Base-by-base conservation (phyloP, 352 stramenopile genomes). In the Albugo laibachii region DNA sequence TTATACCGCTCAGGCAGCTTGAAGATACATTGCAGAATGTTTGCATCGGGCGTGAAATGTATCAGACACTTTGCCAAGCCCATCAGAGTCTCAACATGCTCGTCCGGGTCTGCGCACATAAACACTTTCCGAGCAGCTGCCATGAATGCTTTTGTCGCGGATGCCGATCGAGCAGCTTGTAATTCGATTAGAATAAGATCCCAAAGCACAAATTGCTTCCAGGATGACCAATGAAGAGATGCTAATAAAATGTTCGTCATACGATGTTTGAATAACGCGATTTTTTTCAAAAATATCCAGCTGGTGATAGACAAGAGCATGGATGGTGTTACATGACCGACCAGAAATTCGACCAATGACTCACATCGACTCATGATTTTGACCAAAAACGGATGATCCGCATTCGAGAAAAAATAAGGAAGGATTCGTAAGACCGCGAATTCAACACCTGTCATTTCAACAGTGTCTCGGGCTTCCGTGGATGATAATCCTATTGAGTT, bases 131-230 rank as follows among this genome's bases (percentile, higher is more conserved):
- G 66, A 24, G 69, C 61, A 0, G 77, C 74, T n/a, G 64, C 68
- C 57, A 85, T 74, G 24, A 85, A 61, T 24, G 62, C 55, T 48
- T 72, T 82, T 34, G 60, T 53, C 3, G 50, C 55, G 6, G 49
- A 34, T 2, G 51, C 31, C 1, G 52, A 36, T 21, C 77, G 59
- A 8, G 65, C 58, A 12, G 64, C 49, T 41, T 84, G 70, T 6
- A 78, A 64, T 47, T 89, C 77, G 0, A 66, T 59, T 0, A 83
- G 49, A 5, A 87, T 63, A 13, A 89, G 59, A 52, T 89, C 77
- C 77, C 77, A 89, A 49, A 85, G 60, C 1, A 65, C 66, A 39
- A 69, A 81, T 53, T 89, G 77, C 45, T 89, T 74, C 74, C 74
- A 89, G 14, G 77, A 86, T 13, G 56, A 85, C 77, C 77, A 89